Percentiles rank a stretch among this genome's conserved stretches.
phyloP scores from a whole-genome alignment of 1,284 basidiomycete species.

The Sanghuangporus sanghuang region DNA sequence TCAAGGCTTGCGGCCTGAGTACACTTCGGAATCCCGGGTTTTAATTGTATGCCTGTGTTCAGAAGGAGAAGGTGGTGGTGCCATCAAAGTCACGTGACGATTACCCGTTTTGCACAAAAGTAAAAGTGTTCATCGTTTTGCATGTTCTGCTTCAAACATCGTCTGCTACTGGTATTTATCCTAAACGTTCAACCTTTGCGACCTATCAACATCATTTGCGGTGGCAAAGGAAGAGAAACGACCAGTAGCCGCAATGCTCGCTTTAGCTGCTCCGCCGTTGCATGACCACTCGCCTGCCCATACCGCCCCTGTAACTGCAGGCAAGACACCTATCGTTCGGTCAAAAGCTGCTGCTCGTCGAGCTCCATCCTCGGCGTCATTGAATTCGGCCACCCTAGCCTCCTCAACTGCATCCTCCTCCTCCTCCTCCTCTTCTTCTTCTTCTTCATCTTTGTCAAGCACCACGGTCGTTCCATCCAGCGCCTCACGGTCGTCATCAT shows the following conservation, averaged over 20 bases:
- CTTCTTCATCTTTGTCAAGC: slow-evolving; percentile 15
- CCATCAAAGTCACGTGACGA: neutral
- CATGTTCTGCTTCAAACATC: slow-evolving; percentile 4
- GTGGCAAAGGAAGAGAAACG: neutral
- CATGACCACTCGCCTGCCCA: slow-evolving; percentile 26
- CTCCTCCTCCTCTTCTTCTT: slow-evolving; percentile 14
- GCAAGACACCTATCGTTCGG: slow-evolving; percentile 7
- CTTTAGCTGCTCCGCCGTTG: slow-evolving; percentile 26
- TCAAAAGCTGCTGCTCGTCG: slow-evolving; percentile 11
- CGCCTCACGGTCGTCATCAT: slow-evolving; percentile 11
- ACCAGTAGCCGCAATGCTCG: slow-evolving; percentile 24
- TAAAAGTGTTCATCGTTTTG: neutral
- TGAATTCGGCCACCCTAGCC: slow-evolving; percentile 21
- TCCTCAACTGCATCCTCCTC: slow-evolving; percentile 21
- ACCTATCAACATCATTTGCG: neutral
- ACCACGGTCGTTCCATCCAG: slow-evolving; percentile 23
- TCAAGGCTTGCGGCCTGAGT: neutral
- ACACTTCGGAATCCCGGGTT: neutral
- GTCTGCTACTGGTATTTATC: neutral
- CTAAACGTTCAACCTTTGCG: neutral
- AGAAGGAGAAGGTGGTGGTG: neutral
- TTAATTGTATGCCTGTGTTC: neutral
- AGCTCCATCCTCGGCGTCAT: slow-evolving; percentile 16
- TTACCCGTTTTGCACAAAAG: neutral
- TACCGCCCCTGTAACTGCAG: slow-evolving; percentile 19